Evolutionary conservation across 352 stramenopile genomes (phyloP).

Genomic region (Elongisporangium anandrum): DNA sequence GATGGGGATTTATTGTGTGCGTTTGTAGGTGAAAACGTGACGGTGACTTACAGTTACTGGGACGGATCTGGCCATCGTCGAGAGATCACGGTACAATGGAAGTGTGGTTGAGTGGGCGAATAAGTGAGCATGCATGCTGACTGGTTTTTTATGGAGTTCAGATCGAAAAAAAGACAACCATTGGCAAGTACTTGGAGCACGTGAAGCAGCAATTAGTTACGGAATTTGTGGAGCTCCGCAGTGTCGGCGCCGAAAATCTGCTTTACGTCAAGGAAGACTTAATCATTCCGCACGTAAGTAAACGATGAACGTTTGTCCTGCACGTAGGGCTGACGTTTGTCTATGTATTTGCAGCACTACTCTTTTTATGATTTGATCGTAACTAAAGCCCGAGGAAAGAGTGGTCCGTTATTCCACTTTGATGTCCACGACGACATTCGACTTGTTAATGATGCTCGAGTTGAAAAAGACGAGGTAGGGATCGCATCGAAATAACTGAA

Average conservation of each 20-base stretch:
- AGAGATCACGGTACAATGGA: slow-evolving; percentile 69
- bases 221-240: slow-evolving; percentile 93
- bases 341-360: slow-evolving; percentile 69
- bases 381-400: slow-evolving; percentile 96
- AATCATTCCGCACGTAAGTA: slow-evolving; percentile 93
- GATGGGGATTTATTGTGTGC: background rate
- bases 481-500: slow-evolving; percentile 4
- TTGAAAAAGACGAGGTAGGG: slow-evolving; percentile 95
- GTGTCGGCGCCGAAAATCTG: slow-evolving; percentile 90
- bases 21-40: slow-evolving; percentile 80
- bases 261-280: slow-evolving; percentile 99
- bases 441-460: slow-evolving; percentile 88
- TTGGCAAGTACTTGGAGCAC: slow-evolving; percentile 84
- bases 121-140: background rate
- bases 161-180: slow-evolving; percentile 91
- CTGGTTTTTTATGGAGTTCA: slow-evolving; percentile 13
- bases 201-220: slow-evolving; percentile 87
- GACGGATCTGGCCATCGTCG: slow-evolving; percentile 95
- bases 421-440: slow-evolving; percentile 93
- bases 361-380: slow-evolving; percentile 99
- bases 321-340: slow-evolving; percentile 1
- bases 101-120: background rate
- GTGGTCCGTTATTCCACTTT: slow-evolving; percentile 97
- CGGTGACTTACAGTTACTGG: slow-evolving; percentile 98
- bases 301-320: background rate